Percentiles rank a stretch among this genome's conserved stretches.
Evolutionary conservation across 192 early-diverging fungal species (phyloP).

Genomic region (Coemansia sp.): DNA sequence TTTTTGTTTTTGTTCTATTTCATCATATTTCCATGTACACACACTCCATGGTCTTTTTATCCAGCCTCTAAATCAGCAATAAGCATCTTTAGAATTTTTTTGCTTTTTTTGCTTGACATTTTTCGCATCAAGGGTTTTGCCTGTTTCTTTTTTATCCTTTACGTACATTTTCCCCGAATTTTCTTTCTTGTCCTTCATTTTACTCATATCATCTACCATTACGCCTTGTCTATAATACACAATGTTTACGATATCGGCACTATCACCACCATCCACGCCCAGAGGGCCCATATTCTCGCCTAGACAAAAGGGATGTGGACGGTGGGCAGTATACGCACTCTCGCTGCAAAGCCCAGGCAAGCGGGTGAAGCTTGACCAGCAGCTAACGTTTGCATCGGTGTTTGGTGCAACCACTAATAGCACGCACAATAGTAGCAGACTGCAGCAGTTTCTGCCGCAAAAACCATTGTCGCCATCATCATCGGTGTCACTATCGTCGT

Average conservation of each 20-base stretch:
- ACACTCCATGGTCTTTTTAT: background rate
- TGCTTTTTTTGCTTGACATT: background rate
- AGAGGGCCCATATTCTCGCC: conserved; percentile 37
- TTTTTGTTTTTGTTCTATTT: background rate
- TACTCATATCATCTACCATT: conserved; percentile 1
- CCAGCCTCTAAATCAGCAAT: background rate
- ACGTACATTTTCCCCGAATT: background rate
- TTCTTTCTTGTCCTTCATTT: background rate
- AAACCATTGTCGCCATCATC: background rate
- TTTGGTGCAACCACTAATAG: background rate
- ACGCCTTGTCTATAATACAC: background rate
- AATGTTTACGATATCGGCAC: conserved; percentile 35
- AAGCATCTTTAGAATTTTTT: background rate
- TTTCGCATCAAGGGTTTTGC: background rate
- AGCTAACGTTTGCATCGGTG: background rate
- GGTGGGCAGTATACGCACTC: conserved; percentile 32
- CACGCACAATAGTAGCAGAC: too few relatives aligned
- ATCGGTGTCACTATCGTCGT: conserved; percentile 10
- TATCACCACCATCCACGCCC: conserved; percentile 40
- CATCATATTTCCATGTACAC: background rate
- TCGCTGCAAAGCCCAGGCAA: conserved; percentile 24
- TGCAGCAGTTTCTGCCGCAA: conserved; percentile 1
- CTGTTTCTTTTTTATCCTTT: background rate
- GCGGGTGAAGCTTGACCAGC: conserved; percentile 25
- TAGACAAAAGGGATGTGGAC: conserved; percentile 9